Evolutionary conservation across 78 protist genomes (phyloP).

Genomic region (Dictyostelium brefeldianum): DNA sequence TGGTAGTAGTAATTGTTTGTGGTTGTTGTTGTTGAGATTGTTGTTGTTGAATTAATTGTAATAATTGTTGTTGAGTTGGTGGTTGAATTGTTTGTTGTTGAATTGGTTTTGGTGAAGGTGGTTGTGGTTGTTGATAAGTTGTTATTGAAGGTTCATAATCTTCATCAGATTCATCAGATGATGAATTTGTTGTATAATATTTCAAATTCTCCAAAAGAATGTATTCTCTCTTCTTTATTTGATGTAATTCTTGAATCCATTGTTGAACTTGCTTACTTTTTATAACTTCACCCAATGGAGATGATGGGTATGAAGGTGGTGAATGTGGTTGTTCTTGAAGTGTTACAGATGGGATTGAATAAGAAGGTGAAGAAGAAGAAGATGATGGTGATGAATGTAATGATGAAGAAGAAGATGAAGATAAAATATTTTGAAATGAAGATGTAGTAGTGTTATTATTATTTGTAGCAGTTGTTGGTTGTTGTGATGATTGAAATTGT

Average conservation of each 20-base stretch:
- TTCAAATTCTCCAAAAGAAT: conserved; percentile 50
- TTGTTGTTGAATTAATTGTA: neutral
- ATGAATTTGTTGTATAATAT: neutral
- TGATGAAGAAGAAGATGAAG: conserved; percentile 5
- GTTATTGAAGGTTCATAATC: neutral
- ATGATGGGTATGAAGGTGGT: neutral
- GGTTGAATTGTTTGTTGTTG: neutral
- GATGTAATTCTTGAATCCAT: conserved; percentile 66
- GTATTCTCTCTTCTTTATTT: conserved; percentile 51
- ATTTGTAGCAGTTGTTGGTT: neutral
- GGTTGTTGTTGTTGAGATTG: neutral
- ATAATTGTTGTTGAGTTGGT: neutral
- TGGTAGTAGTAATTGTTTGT: neutral
- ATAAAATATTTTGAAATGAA: neutral
- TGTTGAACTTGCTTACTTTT: conserved; percentile 36
- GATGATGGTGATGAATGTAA: conserved; percentile 26
- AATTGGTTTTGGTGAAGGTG: conserved; percentile 1
- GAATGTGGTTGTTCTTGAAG: conserved; percentile 39
- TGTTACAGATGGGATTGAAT: conserved; percentile 4
- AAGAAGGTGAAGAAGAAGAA: conserved; percentile 27
- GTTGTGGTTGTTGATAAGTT: neutral
- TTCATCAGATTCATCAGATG: conserved; percentile 23
- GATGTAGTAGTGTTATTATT: neutral
- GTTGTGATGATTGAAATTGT: neutral
- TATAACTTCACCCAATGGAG: neutral